A percentile compares a stretch with the other conserved stretches of the same genome.
Conservation (phyloP, 352 stramenopile species). For the Phytophthora citrophthora region DNA sequence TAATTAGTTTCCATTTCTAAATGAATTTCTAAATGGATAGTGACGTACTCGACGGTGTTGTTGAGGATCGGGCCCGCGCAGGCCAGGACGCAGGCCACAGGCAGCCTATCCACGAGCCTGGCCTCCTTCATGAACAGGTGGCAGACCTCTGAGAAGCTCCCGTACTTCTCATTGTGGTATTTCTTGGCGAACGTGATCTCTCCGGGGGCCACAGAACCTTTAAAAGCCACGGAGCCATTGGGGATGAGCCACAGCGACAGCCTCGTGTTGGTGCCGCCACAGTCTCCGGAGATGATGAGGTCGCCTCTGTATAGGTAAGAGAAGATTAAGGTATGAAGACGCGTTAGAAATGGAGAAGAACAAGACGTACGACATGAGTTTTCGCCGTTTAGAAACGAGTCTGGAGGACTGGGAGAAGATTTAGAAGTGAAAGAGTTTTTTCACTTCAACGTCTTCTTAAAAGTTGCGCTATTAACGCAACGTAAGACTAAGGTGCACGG, state of each 20-base stretch:
- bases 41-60: constrained; percentile 76
- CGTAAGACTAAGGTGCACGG: background rate
- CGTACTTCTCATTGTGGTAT: constrained; percentile 86
- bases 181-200: constrained; percentile 88
- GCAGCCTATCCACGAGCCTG: constrained; percentile 70
- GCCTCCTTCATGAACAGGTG: constrained; percentile 94
- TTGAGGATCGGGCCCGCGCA: constrained; percentile 85
- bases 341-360: background rate
- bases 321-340: background rate
- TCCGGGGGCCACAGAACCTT: constrained; percentile 73
- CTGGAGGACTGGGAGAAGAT: background rate
- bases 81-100: constrained; percentile 73
- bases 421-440: background rate
- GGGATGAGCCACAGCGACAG: constrained; percentile 91
- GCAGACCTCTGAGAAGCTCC: constrained; percentile 89
- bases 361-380: constrained; percentile 18
- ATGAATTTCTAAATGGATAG: background rate
- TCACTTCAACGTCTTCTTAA: background rate
- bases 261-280: constrained; percentile 97
- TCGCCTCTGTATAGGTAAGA: constrained; percentile 47
- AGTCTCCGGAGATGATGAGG: constrained; percentile 93
- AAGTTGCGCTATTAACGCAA: background rate
- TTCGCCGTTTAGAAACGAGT: background rate
- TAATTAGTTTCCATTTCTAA: background rate
- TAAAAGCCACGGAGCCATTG: constrained; percentile 60